A percentile compares a stretch with the other conserved stretches of the same genome.
These are phyloP conservation scores for Saccharomyces eubayanus DNA, from an alignment of 805 yeast species.

Conservation along the genomic window DNA sequence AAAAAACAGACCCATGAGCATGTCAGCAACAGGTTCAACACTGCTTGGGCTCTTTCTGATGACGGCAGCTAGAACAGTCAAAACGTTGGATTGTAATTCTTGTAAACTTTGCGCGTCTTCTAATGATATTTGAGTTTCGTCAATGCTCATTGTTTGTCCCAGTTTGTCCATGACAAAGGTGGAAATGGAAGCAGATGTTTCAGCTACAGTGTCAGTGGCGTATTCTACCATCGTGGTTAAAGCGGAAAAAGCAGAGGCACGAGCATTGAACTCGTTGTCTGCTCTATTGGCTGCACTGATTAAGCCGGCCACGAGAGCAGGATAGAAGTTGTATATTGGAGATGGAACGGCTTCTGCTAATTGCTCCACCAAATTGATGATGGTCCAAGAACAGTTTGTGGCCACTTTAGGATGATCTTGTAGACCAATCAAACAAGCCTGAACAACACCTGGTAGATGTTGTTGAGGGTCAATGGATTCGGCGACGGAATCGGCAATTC, in stretches of 20 bases:
- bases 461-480: slow-evolving; percentile 60
- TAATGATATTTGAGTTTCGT: slow-evolving; percentile 46
- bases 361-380: slow-evolving; percentile 86
- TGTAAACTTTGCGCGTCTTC: slow-evolving; percentile 76
- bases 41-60: slow-evolving; percentile 71
- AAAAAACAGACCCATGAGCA: slow-evolving; percentile 74
- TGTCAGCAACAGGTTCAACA: slow-evolving; percentile 64
- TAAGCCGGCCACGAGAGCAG: slow-evolving; percentile 58
- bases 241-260: slow-evolving; percentile 97
- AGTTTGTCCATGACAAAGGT: slow-evolving; percentile 64
- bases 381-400: slow-evolving; percentile 97
- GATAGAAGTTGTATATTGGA: slow-evolving; percentile 67
- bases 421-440: slow-evolving; percentile 72
- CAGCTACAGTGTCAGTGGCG: slow-evolving; percentile 62
- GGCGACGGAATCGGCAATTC: slow-evolving; percentile 81
- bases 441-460: slow-evolving; percentile 62
- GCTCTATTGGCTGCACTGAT: slow-evolving; percentile 57
- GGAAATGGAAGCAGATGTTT: slow-evolving; percentile 64
- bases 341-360: slow-evolving; percentile 44
- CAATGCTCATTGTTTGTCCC: slow-evolving; percentile 57
- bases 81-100: slow-evolving; percentile 76
- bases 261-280: slow-evolving; percentile 78
- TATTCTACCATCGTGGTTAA: slow-evolving; percentile 71
- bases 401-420: slow-evolving; percentile 87
- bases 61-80: slow-evolving; percentile 72